Evolutionary conservation across 1,284 basidiomycete genomes (phyloP).

Genomic region (Sporisorium scitamineum): DNA sequence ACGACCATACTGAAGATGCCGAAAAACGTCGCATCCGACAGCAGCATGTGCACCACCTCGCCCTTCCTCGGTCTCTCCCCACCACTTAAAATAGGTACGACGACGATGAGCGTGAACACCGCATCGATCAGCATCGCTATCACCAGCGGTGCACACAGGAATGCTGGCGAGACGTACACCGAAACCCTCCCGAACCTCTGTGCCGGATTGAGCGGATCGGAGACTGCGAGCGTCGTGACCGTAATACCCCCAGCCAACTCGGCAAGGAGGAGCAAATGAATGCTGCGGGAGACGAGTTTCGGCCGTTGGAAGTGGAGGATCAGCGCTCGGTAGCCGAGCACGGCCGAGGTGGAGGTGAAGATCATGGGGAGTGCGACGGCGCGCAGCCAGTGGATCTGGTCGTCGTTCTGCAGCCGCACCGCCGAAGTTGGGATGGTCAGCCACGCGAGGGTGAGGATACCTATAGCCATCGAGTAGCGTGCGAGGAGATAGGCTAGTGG

Average conservation of each 20-base stretch:
- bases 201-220: neutral
- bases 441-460: slow-evolving; percentile 10
- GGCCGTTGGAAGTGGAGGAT: slow-evolving; percentile 31
- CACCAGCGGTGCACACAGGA: slow-evolving; percentile 14
- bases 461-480: slow-evolving; percentile 19
- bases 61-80: slow-evolving; percentile 8
- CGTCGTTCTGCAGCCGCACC: neutral
- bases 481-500: slow-evolving; percentile 27
- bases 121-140: slow-evolving; percentile 26
- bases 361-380: slow-evolving; percentile 15
- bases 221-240: neutral
- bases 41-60: slow-evolving; percentile 24
- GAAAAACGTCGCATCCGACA: slow-evolving; percentile 32
- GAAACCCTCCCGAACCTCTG: neutral
- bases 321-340: slow-evolving; percentile 26
- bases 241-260: slow-evolving; percentile 8
- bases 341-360: slow-evolving; percentile 32
- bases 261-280: slow-evolving; percentile 9
- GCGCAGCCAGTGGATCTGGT: neutral
- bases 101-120: slow-evolving; percentile 25
- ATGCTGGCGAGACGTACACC: slow-evolving; percentile 12
- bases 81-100: slow-evolving; percentile 13
- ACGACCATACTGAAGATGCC: slow-evolving; percentile 20
- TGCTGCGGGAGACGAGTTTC: neutral
- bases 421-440: slow-evolving; percentile 8